Base-by-base conservation (phyloP, 352 stramenopile genomes). In the Thalassiosira exigua region DNA sequence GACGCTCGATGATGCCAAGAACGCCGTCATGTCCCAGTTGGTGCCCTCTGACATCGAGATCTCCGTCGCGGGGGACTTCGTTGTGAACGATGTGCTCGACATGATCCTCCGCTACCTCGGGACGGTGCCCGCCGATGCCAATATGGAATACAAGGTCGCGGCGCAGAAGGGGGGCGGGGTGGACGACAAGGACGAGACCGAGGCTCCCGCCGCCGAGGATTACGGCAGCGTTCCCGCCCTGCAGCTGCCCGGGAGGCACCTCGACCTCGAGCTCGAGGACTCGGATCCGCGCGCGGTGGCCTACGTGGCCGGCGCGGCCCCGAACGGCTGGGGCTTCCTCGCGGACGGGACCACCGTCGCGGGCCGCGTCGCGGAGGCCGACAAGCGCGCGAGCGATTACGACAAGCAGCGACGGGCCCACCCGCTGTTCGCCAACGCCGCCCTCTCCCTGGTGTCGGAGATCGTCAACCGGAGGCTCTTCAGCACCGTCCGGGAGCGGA, bases 401-500 rank as follows among this genome's bases (percentile, higher is more conserved):
- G 89, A 91, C 64, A 87, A 87, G 48, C 57, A 85, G 58, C 82
- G 91, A 12, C 70, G 90, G 53, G 69, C 80, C 7, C 92, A 96
- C 69, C 90, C 90, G n/a, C 74, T 96, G 3, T 96, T 96, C 85
- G 84, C 81, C 2, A 82, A 87, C 58, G 89, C 91, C 21, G 91
- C 89, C 1, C 79, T 96, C 29, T 68, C 84, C 0, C 62, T 96
- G 9, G 79, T 96, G 11, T 92, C 90, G 50, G 90, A 96, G 83
- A 93, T 96, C 60, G 74, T 89, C 4, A 96, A 96, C 78, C 81
- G 93, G 36, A 81, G 93, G 39, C 80, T 96, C 1, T 96, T 96
- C 60, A 92, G 81, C 52, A 94, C 90, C 17, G 93, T 96, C 3
- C 79, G 93, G 56, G 93, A 96, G 74, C 69, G 93, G 60, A 95